Evolutionary conservation across 179 eudicot species (phyloP), one percentile per base, ranked within the genome.

Genomic region (Spinacia oleracea): DNA sequence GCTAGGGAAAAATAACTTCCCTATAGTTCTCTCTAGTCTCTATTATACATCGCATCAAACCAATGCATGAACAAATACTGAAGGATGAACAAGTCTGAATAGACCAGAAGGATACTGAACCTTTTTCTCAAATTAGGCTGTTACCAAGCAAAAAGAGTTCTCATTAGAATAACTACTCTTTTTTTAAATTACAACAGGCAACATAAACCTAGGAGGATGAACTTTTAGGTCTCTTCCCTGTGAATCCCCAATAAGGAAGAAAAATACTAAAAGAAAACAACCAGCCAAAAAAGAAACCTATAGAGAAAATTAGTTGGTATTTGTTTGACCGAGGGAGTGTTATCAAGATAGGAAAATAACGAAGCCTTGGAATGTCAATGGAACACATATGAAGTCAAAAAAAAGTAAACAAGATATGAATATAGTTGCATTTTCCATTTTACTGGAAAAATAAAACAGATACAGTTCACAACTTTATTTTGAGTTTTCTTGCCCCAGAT

Each of bases 251-350:
- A 15, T 20, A 5, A 20, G n/a, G n/a, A 51, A 51, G n/a, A 20
- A 16, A 51, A 50, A 4, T 14, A 50, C 20, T 14, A 50, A 50
- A 20, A 51, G 20, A 5, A 20, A 51, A 20, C 6, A 51, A 51
- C 58, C 58, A 51, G n/a, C 9, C 58, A 51, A 51, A 16, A 23
- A 51, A 51, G 23, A 51, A 18, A 51, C 56, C 56, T 16, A 16
- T 14, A 51, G n/a, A 51, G 23, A 51, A 5, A 51, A 3, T 15
- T 23, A 62, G 14, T 20, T 40, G 31, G 70, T 9, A 21, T 60
- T 74, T 7, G 70, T 53, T 75, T 50, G 31, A 60, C 53, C 10
- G 78, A 63, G 58, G 34, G 68, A 60, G n/a, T 31, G 66, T 29
- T 35, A 56, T 56, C n/a, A 62, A 21, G 29, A 58, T 14, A 40